Conservation (phyloP, 2,329 filamentous ascomycete genomes). For the Alternaria atra region DNA sequence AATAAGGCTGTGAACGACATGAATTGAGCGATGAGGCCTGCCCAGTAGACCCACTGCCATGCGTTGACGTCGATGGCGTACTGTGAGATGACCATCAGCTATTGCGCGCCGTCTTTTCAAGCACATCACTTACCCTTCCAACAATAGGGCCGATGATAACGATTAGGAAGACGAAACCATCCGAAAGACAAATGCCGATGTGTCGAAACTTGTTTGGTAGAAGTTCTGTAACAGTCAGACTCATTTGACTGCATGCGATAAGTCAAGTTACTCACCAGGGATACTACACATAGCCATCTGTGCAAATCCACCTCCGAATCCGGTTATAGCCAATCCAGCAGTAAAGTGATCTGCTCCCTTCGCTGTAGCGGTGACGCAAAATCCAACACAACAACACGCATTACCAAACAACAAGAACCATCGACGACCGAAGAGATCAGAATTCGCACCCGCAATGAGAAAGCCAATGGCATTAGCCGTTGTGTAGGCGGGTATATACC, state of each 20-base stretch:
- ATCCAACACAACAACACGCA: constrained; percentile 51
- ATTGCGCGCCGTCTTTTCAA: no score
- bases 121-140: neutral
- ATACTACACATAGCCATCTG: constrained; percentile 58
- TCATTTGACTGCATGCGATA: no score
- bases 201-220: constrained; percentile 18
- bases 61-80: constrained; percentile 27
- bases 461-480: constrained; percentile 36
- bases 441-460: constrained; percentile 52
- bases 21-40: constrained; percentile 34
- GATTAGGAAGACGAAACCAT: constrained; percentile 50
- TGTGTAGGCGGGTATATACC: constrained; percentile 37
- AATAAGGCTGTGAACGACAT: constrained; percentile 31
- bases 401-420: constrained; percentile 59
- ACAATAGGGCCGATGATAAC: constrained; percentile 33
- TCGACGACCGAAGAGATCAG: constrained; percentile 59
- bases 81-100: no score
- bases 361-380: constrained; percentile 34
- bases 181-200: constrained; percentile 43
- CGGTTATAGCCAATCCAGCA: constrained; percentile 54
- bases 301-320: constrained; percentile 57
- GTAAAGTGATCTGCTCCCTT: constrained; percentile 53
- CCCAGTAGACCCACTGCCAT: constrained; percentile 37
- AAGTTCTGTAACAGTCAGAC: constrained; percentile 6
- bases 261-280: constrained; percentile 36